Percentiles rank a stretch among this genome's conserved stretches.
Conservation (phyloP, 2,329 filamentous ascomycete genomes). For the Aotearoamyces nothofagi region DNA sequence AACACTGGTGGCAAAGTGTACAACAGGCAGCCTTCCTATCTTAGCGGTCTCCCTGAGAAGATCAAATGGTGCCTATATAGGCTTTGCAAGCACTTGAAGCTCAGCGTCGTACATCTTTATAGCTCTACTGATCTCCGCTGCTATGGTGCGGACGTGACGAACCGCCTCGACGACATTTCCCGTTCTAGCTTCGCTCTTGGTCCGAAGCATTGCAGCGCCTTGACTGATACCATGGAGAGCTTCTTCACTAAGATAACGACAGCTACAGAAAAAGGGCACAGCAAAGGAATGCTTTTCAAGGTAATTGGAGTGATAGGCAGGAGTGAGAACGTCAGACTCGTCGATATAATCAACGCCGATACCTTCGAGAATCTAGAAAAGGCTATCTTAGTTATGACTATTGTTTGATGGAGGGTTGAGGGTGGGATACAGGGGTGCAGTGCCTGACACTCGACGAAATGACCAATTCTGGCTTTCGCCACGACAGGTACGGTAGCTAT, state of each 20-base stretch:
- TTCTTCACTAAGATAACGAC: slow-evolving; percentile 89
- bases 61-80: slow-evolving; percentile 63
- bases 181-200: slow-evolving; percentile 94
- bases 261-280: slow-evolving; percentile 91
- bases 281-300: slow-evolving; percentile 76
- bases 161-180: slow-evolving; percentile 96
- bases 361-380: slow-evolving; percentile 68
- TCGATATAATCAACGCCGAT: slow-evolving; percentile 96
- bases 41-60: slow-evolving; percentile 78
- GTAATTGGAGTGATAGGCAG: slow-evolving; percentile 80
- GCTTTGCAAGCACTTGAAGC: slow-evolving; percentile 64
- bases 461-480: slow-evolving; percentile 95
- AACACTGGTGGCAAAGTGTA: slow-evolving; percentile 97
- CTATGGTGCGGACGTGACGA: slow-evolving; percentile 87
- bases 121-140: slow-evolving; percentile 64
- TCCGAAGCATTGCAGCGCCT: slow-evolving; percentile 96
- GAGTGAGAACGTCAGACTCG: slow-evolving; percentile 93
- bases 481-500: slow-evolving; percentile 96
- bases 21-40: slow-evolving; percentile 77
- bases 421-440: slow-evolving; percentile 6
- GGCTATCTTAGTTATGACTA: not conserved
- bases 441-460: slow-evolving; percentile 91
- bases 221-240: slow-evolving; percentile 81
- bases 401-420: not conserved
- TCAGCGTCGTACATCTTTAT: slow-evolving; percentile 50